Percentiles rank a stretch among this genome's conserved stretches.
Conservation (phyloP, 2,329 filamentous ascomycete genomes). For the Fusarium zealandicum region DNA sequence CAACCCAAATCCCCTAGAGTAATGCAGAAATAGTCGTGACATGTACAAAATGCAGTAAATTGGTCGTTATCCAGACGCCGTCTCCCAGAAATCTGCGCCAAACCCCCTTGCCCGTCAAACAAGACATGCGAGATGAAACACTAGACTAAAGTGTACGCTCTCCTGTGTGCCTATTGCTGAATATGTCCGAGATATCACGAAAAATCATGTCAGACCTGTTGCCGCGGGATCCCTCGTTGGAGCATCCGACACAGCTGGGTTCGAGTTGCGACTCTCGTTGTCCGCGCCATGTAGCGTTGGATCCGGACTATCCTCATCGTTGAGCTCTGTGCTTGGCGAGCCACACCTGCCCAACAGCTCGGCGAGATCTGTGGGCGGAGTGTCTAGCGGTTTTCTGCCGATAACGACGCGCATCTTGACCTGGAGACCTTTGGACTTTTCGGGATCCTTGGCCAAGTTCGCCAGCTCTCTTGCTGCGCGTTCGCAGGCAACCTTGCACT, state of each 20-base stretch:
- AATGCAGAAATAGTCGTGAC: conserved; percentile 23
- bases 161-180: conserved; percentile 13
- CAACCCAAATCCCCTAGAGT: conserved; percentile 18
- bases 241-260: conserved; percentile 2
- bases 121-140: conserved; percentile 2
- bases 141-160: not conserved
- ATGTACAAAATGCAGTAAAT: conserved; percentile 31
- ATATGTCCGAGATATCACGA: not conserved
- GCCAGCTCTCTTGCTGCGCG: conserved; percentile 57
- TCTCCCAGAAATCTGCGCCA: conserved; percentile 33
- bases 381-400: conserved; percentile 57
- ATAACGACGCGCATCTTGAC: conserved; percentile 58
- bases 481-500: conserved; percentile 57
- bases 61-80: conserved; percentile 35
- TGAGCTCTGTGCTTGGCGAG: conserved; percentile 30
- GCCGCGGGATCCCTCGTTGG: not conserved
- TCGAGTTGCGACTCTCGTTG: conserved; percentile 13
- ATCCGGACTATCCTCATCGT: conserved; percentile 34
- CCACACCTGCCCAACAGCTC: conserved; percentile 22
- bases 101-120: conserved; percentile 21
- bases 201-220: conserved; percentile 7
- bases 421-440: conserved; percentile 52
- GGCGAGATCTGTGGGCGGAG: conserved; percentile 32
- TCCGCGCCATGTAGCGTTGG: conserved; percentile 36
- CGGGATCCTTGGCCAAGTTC: conserved; percentile 55